Evolutionary conservation across 495 filamentous ascomycete genomes (phyloP).

Genomic region (Xylona heveae): DNA sequence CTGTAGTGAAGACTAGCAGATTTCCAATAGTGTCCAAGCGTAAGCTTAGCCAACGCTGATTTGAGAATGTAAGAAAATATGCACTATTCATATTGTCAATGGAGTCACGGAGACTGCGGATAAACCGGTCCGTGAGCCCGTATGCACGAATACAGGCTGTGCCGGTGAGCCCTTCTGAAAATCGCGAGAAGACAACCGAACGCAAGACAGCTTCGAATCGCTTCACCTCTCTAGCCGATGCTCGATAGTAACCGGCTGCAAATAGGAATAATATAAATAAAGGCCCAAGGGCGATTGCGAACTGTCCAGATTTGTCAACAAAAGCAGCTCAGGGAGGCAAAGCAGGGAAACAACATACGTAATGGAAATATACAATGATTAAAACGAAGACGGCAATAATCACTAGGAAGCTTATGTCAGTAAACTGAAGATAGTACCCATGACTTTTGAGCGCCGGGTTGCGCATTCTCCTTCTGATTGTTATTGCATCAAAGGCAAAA

Average conservation of each 20-base stretch:
- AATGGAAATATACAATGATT: constrained; percentile 86
- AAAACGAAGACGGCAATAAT: constrained; percentile 54
- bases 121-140: constrained; percentile 54
- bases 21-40: constrained; percentile 72
- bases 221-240: constrained; percentile 84
- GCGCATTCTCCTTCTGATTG: too few relatives aligned
- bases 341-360: constrained; percentile 17
- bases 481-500: background rate
- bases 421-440: constrained; percentile 7
- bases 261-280: constrained; percentile 62
- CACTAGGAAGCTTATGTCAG: constrained; percentile 8
- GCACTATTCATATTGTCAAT: constrained; percentile 87
- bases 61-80: constrained; percentile 84
- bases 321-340: background rate
- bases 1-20: constrained; percentile 60
- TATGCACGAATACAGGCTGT: constrained; percentile 76
- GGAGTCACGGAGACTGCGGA: constrained; percentile 36
- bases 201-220: constrained; percentile 78
- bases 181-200: constrained; percentile 74
- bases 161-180: constrained; percentile 71
- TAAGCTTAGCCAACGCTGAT: constrained; percentile 77
- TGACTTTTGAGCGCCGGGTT: too few relatives aligned
- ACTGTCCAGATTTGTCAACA: constrained; percentile 17
- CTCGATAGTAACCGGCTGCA: constrained; percentile 69
- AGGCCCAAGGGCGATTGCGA: constrained; percentile 72